Base-by-base conservation (phyloP, 345 rosid genomes). In the Gossypium australe region DNA sequence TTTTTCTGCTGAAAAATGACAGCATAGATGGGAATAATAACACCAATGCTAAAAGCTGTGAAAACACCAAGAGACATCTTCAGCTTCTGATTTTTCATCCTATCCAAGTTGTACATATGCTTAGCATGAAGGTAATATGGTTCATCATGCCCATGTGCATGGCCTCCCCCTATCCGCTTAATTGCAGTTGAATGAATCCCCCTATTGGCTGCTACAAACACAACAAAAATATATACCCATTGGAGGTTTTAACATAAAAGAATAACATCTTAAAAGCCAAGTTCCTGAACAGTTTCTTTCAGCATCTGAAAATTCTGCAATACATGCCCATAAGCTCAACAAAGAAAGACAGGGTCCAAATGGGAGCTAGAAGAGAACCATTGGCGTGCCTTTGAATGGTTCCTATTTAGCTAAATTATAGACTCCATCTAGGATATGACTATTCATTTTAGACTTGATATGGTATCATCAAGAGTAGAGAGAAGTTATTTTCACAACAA, bases 101-200 rank as follows among this genome's bases (percentile, higher is more conserved):
- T 87, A 81, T 91, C 98, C 94, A 93, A 84, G 82, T 95, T 93
- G 89, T 95, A 95, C 99, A 95, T 93, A 86, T 93, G 97, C 86
- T 95, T 93, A 0, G 98, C 90, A 70, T 95, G 97, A 8, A 95
- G 79, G 84, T 93, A 95, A 81, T 60, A 89, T 27, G 90, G 93
- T 71, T 95, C 96, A 11, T 65, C 77, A 22, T 65, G 77, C 7
- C 77, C 77, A 58, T 43, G 67, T 1, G 63, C 61, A 51, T 74
- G 70, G 53, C 51, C 61, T 22, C 53, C 65, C 3, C 77, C 77
- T 71, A 90, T 90, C 70, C 87, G 84, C 85, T 90, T 90, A 85
- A 86, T 87, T 66, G 91, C 91, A n/a, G 89, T 90, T 10, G 93
- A 87, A 80, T 87, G 96, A 74, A 86, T 72, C 59, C 77, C 82